A percentile compares a stretch with the other conserved stretches of the same genome.
phyloP scores from a whole-genome alignment of 768 basidiomycete genomes.

The Russula brevipes region DNA sequence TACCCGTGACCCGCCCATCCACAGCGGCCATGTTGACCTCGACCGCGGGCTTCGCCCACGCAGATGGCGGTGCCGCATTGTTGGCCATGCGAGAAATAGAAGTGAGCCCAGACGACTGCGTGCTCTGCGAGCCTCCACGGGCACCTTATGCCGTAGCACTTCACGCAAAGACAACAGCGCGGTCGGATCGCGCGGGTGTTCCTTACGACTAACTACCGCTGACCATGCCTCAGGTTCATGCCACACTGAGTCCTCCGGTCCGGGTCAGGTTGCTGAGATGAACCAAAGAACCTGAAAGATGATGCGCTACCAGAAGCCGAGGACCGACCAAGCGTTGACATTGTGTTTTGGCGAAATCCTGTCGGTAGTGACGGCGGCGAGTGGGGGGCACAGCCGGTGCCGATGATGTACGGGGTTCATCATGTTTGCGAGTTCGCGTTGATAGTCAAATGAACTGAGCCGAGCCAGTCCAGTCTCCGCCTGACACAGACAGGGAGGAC shows the following conservation, averaged over 20 bases:
- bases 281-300: constrained; percentile 47
- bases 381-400: neutral
- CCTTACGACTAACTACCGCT: constrained; percentile 56
- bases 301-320: constrained; percentile 31
- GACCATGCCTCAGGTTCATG: constrained; percentile 58
- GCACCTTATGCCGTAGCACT: constrained; percentile 52
- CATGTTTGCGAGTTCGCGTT: constrained; percentile 37
- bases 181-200: constrained; percentile 55
- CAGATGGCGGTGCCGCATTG: constrained; percentile 34
- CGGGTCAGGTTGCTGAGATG: constrained; percentile 47
- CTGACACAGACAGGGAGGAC: constrained; percentile 14
- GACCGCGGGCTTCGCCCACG: constrained; percentile 56
- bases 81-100: constrained; percentile 22
- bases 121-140: constrained; percentile 32
- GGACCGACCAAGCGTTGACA: constrained; percentile 26
- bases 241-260: constrained; percentile 56
- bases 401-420: neutral
- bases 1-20: constrained; percentile 43
- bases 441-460: constrained; percentile 58
- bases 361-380: neutral
- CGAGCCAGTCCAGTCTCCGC: constrained; percentile 6
- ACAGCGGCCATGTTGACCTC: constrained; percentile 47
- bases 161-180: constrained; percentile 55
- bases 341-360: constrained; percentile 13
- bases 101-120: constrained; percentile 27